Evolutionary conservation across 2,329 filamentous ascomycete species (phyloP), one percentile per base, ranked within the genome.

Genomic region (Acrodontium crateriforme): DNA sequence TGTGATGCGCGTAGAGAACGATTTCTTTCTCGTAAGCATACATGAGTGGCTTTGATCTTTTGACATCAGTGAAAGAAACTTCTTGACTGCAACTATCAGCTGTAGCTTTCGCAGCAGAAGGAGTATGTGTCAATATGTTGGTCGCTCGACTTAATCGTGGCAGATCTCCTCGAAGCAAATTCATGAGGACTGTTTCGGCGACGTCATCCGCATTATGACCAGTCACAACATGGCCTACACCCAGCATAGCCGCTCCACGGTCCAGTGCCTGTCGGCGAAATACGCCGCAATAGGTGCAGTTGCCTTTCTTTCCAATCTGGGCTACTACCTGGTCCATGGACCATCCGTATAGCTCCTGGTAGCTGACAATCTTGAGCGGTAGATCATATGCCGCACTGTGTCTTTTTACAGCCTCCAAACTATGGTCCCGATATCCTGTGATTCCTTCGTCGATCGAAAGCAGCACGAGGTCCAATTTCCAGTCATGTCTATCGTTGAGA

Each of bases 21-120:
- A 98, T 98, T 52, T 98, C 89, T 59, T 98, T 98, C 53, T 98
- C 89, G 50, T 95, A 98, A 2, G 87, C 85, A 53, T 95, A 98
- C 55, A 98, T 95, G 24, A 98, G 66, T 9, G 89, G 89, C 58
- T 98, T 98, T 58, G 82, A 92, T 39, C 89, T 71, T 61, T 92
- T 91, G 40, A 94, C 87, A 35, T 91, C 83, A 35, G 82, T 89
- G 14, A 51, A 48, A 34, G 80, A 84, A n/a, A 49, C 44, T 25
- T 42, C 37, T 7, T 37, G 42, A 9, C 36, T 32, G 12, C 28
- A 28, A 5, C 22, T 30, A 9, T 37, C 30, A 6, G 25, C 34
- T 12, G 25, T 28, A 5, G 29, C 32, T 16, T 34, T 43, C 19
- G n/a, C 12, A 18, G 28, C 30, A 25, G 22, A 30, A 7, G 34